Evolutionary conservation across 768 basidiomycete genomes (phyloP).

Genomic region (Boletus reticulatus): DNA sequence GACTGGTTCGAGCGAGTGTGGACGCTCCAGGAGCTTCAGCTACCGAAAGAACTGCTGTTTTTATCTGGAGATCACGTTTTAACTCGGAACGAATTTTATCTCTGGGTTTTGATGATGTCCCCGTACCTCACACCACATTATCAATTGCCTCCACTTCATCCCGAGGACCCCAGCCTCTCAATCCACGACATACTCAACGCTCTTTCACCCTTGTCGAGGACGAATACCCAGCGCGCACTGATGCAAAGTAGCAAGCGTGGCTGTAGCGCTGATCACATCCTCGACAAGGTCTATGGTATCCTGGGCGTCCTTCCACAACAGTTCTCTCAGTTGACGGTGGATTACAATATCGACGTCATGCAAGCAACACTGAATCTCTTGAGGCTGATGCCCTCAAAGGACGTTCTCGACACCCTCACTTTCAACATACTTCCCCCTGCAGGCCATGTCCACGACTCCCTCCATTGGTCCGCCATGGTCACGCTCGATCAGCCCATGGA

Average conservation of each 20-base stretch:
- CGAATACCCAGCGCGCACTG: slow-evolving; percentile 4
- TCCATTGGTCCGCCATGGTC: slow-evolving; percentile 13
- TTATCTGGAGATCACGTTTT: slow-evolving; percentile 8
- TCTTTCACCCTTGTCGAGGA: slow-evolving; percentile 6
- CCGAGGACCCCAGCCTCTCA: neutral
- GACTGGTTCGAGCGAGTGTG: slow-evolving; percentile 15
- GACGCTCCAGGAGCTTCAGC: slow-evolving; percentile 14
- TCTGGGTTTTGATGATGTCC: slow-evolving; percentile 9
- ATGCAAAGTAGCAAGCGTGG: slow-evolving; percentile 9
- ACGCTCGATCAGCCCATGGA: slow-evolving; percentile 1
- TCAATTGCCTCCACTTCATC: neutral
- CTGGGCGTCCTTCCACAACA: slow-evolving; percentile 2
- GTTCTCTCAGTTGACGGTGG: neutral
- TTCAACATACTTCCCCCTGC: slow-evolving; percentile 6
- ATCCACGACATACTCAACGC: slow-evolving; percentile 7
- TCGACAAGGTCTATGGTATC: slow-evolving; percentile 10
- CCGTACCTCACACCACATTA: slow-evolving; percentile 3
- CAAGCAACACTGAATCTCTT: slow-evolving; percentile 5
- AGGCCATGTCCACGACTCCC: neutral
- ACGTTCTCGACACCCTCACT: slow-evolving; percentile 11
- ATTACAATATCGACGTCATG: neutral
- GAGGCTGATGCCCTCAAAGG: slow-evolving; percentile 1
- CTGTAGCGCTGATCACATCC: neutral
- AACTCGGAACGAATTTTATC: slow-evolving; percentile 3
- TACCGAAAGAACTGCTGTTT: slow-evolving; percentile 5